Evolutionary conservation across 2,329 filamentous ascomycete genomes (phyloP), one percentile per base, ranked within the genome.

Genomic region (Venturia effusa): DNA sequence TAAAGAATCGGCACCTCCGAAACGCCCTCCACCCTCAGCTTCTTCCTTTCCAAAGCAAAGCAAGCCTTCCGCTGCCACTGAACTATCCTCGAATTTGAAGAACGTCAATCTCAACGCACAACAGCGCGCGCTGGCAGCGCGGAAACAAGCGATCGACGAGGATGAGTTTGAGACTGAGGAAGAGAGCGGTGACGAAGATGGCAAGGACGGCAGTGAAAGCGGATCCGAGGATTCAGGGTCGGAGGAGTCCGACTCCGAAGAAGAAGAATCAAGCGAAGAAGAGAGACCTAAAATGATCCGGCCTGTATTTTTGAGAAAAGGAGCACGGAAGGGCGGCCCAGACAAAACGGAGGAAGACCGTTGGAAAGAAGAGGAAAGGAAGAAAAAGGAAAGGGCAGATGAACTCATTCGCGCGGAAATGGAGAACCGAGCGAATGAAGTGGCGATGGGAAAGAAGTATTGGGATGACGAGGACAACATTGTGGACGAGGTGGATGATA

Each of bases 401-500:
- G 86, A 84, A 64, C 79, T 97, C 11, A 85, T 99, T 17, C 91
- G 96, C 72, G 90, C 92, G 69, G 92, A 97, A 72, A 85, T 97
- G 54, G 87, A 89, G 70, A 90, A 89, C 68, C 88, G 93, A 70
- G 83, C 89, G 0, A 88, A 88, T 4, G 90, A 89, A 27, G 84
- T 87, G 63, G 86, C 86, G 0, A 85, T 86, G 0, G 88, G 86
- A 15, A 92, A 90, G 75, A 91, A 90, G 72, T 87, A 91, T 70
- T 97, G 92, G 92, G 92, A 96, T 70, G 87, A 90, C 68, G 76
- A 78, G 64, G 81, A 84, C 63, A 80, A 80, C 63, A 83, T 86
- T n/a, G 84, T 85, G 65, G 85, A 86, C 40, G 89, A 66, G n/a
- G 87, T 97, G 24, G 91, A 97, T 74, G 94, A 96, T 70, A 90